Base-by-base conservation (phyloP, 2,329 filamentous ascomycete species). In the Tolypocladium ophioglossoides region DNA sequence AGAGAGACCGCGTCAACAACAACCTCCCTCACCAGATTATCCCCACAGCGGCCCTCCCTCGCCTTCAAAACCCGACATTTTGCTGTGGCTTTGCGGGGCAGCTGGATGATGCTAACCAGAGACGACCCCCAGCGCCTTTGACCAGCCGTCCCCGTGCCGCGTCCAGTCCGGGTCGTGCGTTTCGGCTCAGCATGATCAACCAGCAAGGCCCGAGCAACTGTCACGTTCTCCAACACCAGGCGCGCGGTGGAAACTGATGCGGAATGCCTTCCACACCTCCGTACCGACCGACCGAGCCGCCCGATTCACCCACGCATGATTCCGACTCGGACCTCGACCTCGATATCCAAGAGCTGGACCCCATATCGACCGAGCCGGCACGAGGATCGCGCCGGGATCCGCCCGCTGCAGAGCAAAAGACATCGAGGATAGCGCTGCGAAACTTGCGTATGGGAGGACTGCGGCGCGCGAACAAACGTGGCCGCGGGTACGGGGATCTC, bases 311-410 rank as follows among this genome's bases (percentile, higher is more conserved):
- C 57, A 71, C 75, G 63, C 76, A 84, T 71, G 86, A 91, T 66
- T 88, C 85, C 66, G 87, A 91, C 68, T 89, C 85, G 51, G 74
- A 85, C 54, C 70, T 72, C 58, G 87, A 92, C 67, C 81, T 94
- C 64, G 86, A 91, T 63, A 78, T 94, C 61, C 80, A 89, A 64
- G 89, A 92, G 75, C 83, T 94, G 61, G 87, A 91, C 66, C 87
- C 88, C 66, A 66, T 72, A 56, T 71, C 72, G n/a, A 65, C 66
- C 59, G 63, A 66, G 62, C 64, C 69, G 61, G 57, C 66, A 56
- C 62, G 66, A 50, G 65, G 64, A 50, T 57, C 65, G 46, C 61
- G 58, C 50, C 65, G 65, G 58, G 66, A 67, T 48, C 62, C 54
- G 44, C 54, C 59, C 38, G 58, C 62, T 22, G 49, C 59, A 34